Conservation (phyloP, 202 grass and related monocot species). For the Bolboschoenoplectus hybrid region DNA sequence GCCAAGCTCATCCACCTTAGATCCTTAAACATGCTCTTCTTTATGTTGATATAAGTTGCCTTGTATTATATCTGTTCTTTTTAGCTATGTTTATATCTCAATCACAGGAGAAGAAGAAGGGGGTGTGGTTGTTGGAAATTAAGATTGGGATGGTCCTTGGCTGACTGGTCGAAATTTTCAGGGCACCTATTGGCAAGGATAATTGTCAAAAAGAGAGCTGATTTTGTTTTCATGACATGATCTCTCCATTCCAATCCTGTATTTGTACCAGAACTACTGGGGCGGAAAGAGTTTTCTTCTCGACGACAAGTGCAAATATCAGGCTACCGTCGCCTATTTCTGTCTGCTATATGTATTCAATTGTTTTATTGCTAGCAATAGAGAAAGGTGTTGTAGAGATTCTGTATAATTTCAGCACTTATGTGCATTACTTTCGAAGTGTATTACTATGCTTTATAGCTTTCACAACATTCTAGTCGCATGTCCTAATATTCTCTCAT, state of each 20-base stretch:
- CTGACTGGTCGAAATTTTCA: conserved; percentile 29
- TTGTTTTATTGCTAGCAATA: conserved; percentile 14
- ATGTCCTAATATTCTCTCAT: neutral
- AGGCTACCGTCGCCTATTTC: neutral
- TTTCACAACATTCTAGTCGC: neutral
- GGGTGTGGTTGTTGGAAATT: neutral
- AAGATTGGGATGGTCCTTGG: conserved; percentile 23
- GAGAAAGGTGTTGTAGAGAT: conserved; percentile 6
- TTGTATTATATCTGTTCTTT: conserved; percentile 14
- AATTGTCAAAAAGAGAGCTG: neutral
- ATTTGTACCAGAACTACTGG: neutral
- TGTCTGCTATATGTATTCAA: neutral
- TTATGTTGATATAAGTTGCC: neutral
- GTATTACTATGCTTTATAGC: neutral
- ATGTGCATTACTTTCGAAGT: neutral
- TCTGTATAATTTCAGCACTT: conserved; percentile 1
- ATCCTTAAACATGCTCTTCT: conserved; percentile 43
- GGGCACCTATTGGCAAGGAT: conserved; percentile 23
- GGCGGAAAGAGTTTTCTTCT: conserved; percentile 18
- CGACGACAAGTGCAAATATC: neutral
- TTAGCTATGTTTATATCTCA: conserved; percentile 24
- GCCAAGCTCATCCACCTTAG: conserved; percentile 44
- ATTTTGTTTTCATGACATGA: conserved; percentile 33
- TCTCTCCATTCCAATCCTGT: conserved; percentile 30
- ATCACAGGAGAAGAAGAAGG: neutral